A percentile compares a stretch with the other conserved stretches of the same genome.
phyloP scores from a whole-genome alignment of 257 asterid genomes.

The Nicotiana benthamiana region DNA sequence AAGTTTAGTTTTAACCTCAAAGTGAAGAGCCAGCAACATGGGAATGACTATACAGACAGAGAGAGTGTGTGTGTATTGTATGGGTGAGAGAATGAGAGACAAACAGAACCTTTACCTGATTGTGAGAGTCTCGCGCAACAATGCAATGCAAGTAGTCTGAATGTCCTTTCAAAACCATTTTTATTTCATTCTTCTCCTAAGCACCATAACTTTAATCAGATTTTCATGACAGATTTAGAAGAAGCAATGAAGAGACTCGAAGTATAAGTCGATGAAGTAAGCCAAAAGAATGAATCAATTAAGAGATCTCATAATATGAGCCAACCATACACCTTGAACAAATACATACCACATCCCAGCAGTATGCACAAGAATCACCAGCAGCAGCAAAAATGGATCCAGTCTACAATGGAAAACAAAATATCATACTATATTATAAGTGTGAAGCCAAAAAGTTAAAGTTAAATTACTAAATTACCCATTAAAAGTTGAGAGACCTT shows the following conservation, averaged over 20 bases:
- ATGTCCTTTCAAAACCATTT: slow-evolving; percentile 82
- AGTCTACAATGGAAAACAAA: slow-evolving; percentile 25
- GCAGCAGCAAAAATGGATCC: slow-evolving; percentile 87
- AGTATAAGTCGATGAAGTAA: neutral
- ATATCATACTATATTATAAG: neutral
- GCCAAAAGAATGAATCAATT: neutral
- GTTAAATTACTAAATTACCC: no score
- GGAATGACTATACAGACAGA: neutral
- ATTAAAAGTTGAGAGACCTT: no score
- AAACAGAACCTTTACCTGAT: slow-evolving; percentile 47
- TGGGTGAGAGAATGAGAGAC: neutral
- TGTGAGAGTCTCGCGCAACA: slow-evolving; percentile 52
- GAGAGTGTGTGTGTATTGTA: no score
- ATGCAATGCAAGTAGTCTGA: slow-evolving; percentile 73
- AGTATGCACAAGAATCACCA: slow-evolving; percentile 89
- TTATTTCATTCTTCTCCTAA: slow-evolving; percentile 67
- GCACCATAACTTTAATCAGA: neutral
- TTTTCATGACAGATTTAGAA: neutral
- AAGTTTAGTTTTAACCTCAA: neutral
- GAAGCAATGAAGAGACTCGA: neutral
- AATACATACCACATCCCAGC: slow-evolving; percentile 94
- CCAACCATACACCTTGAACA: slow-evolving; percentile 17
- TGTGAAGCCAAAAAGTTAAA: no score
- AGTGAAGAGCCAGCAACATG: neutral
- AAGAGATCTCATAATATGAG: neutral